A percentile compares a stretch with the other conserved stretches of the same genome.
phyloP scores from a whole-genome alignment of 345 rosid genomes.

The Excoecaria cochinchinensis region DNA sequence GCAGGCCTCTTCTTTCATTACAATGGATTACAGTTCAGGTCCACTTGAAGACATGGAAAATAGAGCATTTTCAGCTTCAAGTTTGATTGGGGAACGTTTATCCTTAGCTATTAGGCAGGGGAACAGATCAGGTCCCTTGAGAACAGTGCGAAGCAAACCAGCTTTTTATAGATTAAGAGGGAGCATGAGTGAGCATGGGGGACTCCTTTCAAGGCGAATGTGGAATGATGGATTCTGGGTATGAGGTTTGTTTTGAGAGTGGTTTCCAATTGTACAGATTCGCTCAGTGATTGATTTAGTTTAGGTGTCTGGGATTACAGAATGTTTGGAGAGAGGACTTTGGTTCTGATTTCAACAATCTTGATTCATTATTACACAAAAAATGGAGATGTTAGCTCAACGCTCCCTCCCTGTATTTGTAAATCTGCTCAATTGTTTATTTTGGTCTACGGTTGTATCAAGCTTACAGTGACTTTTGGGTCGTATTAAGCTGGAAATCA shows the following conservation, averaged over 20 bases:
- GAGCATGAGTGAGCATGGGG: constrained; percentile 95
- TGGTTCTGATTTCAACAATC: constrained; percentile 29
- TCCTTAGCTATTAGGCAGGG: constrained; percentile 60
- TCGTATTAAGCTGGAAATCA: constrained; percentile 6
- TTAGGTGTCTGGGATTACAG: constrained; percentile 2
- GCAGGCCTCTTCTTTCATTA: constrained; percentile 77
- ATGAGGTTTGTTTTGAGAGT: constrained; percentile 9
- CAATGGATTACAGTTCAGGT: constrained; percentile 96
- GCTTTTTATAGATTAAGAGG: constrained; percentile 70
- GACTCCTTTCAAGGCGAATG: constrained; percentile 42
- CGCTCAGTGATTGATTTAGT: neutral
- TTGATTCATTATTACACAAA: constrained; percentile 37
- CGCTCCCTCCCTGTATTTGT: constrained; percentile 18
- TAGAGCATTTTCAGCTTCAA: constrained; percentile 63
- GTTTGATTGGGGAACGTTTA: constrained; percentile 47
- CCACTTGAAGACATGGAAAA: constrained; percentile 67
- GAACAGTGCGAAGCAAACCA: constrained; percentile 67
- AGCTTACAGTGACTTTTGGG: neutral
- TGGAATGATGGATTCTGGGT: constrained; percentile 39
- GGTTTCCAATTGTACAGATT: constrained; percentile 31
- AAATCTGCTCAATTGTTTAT: constrained; percentile 20
- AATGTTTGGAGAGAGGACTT: constrained; percentile 17
- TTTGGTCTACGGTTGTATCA: constrained; percentile 9
- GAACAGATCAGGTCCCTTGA: constrained; percentile 90
- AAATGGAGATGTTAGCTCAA: constrained; percentile 35